Conservation (phyloP, 139 green algal genomes). For the Limnomonas spitsbergensis region DNA sequence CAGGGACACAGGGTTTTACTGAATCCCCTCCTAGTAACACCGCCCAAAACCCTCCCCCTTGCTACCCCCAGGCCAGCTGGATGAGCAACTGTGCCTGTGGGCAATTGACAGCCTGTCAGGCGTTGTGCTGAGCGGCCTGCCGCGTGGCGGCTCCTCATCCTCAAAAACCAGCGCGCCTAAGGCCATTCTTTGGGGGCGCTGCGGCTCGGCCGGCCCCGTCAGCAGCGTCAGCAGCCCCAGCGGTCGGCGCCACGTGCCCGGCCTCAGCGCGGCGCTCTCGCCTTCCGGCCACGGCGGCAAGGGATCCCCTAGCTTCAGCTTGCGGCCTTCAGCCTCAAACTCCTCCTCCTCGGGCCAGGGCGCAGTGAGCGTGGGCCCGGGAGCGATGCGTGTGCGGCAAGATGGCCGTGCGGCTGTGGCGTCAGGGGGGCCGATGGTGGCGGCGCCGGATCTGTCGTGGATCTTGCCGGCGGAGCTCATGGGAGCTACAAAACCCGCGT, state of each 20-base stretch:
- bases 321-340: no score
- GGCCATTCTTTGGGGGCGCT: constrained; percentile 56
- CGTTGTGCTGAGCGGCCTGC: constrained; percentile 52
- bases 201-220: neutral
- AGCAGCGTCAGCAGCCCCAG: neutral
- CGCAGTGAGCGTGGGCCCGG: no score
- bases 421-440: neutral
- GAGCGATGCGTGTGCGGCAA: neutral
- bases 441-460: constrained; percentile 5
- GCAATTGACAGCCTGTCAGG: constrained; percentile 54
- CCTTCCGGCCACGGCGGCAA: no score
- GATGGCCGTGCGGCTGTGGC: no score
- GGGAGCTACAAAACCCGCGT: neutral
- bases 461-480: neutral
- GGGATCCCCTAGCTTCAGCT: no score
- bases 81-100: constrained; percentile 57
- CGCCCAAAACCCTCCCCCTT: no score
- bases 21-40: no score
- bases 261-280: neutral
- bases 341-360: no score
- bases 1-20: no score
- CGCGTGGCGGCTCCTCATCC: constrained; percentile 2
- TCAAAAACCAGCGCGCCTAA: constrained; percentile 3
- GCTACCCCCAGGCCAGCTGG: neutral
- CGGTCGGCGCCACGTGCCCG: no score